Base-by-base conservation (phyloP, 2,329 filamentous ascomycete genomes). In the Colletotrichum simmondsii region DNA sequence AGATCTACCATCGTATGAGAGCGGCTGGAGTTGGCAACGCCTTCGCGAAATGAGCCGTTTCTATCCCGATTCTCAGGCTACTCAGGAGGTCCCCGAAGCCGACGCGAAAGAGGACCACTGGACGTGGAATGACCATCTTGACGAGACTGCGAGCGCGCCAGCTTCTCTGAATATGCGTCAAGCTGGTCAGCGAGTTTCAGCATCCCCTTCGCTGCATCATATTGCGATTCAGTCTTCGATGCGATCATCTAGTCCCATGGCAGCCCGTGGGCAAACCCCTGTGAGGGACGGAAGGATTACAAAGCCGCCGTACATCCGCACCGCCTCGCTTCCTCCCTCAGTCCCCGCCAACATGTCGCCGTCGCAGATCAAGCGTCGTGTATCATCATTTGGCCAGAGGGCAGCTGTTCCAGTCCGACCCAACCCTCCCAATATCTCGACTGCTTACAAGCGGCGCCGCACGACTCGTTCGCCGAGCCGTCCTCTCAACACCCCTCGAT, bases 21-120 rank as follows among this genome's bases (percentile, higher is more conserved):
- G 84, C 11, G 86, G 87, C 5, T 95, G 92, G 92, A 91, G 90
- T 1, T 96, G 94, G 94, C 91, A 91, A 76, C 88, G 87, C 58
- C 81, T 95, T 11, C 89, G 91, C 42, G 87, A 91, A 76, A 83
- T 95, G 28, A 90, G 88, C 61, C 87, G 90, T 5, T 84, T 89
- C 24, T 88, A 89, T 74, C 82, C 84, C 1, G 86, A 90, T 68
- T 65, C 62, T 24, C 71, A 71, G 26, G 49, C 63, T 30, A 63
- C 59, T 24, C 81, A 83, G 75, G 83, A 89, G 65, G 87, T 90
- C 1, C 87, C 87, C 7, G 91, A 92, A 79, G 88, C 88, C 4
- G 90, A 92, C 77, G 89, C 89, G 1, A 83, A 87, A 71, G 91
- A 93, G 77, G 83, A 89, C 22, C 93, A 89, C 78, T 95, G 93